Percentiles rank a stretch among this genome's conserved stretches.
These are phyloP conservation scores for Colletotrichum destructivum DNA, from an alignment of 2,329 filamentous ascomycete species.

Conservation along the genomic window DNA sequence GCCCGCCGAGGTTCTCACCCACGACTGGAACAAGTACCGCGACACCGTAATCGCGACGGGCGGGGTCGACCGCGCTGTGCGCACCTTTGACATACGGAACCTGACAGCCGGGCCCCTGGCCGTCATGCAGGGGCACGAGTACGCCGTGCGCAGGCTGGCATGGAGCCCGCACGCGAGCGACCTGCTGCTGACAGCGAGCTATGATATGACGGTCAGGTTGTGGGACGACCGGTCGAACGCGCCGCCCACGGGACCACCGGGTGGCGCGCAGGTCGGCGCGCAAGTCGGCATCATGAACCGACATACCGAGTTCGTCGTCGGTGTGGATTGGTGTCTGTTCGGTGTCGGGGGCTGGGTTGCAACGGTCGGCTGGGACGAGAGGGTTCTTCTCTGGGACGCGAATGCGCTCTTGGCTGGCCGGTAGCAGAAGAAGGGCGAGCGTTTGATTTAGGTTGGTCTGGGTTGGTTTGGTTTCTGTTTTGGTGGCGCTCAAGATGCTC, in stretches of 20 bases:
- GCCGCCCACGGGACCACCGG: slow-evolving; percentile 54
- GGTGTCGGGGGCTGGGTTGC: slow-evolving; percentile 96
- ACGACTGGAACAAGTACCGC: slow-evolving; percentile 99
- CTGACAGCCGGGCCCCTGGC: slow-evolving; percentile 80
- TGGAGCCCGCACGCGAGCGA: slow-evolving; percentile 97
- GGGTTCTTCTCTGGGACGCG: slow-evolving; percentile 92
- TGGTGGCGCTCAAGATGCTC: not conserved
- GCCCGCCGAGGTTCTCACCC: slow-evolving; percentile 88
- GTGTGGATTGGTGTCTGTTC: slow-evolving; percentile 98
- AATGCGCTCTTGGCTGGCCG: slow-evolving; percentile 59
- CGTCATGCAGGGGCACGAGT: slow-evolving; percentile 87
- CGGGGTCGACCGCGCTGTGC: slow-evolving; percentile 88
- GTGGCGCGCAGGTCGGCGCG: slow-evolving; percentile 67
- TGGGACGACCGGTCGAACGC: slow-evolving; percentile 82
- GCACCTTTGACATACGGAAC: slow-evolving; percentile 91
- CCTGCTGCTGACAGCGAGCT: slow-evolving; percentile 88
- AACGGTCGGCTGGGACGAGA: slow-evolving; percentile 94
- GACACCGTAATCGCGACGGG: slow-evolving; percentile 87
- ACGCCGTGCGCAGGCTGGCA: slow-evolving; percentile 86
- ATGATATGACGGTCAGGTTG: slow-evolving; percentile 97
- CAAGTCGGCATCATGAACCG: slow-evolving; percentile 90
- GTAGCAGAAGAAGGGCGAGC: slow-evolving; percentile 22
- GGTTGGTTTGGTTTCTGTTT: not conserved
- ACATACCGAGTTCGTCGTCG: slow-evolving; percentile 96
- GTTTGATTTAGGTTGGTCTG: not conserved